Base-by-base conservation (phyloP, 108 stramenopile species). In the Cyclotella distinguenda region DNA sequence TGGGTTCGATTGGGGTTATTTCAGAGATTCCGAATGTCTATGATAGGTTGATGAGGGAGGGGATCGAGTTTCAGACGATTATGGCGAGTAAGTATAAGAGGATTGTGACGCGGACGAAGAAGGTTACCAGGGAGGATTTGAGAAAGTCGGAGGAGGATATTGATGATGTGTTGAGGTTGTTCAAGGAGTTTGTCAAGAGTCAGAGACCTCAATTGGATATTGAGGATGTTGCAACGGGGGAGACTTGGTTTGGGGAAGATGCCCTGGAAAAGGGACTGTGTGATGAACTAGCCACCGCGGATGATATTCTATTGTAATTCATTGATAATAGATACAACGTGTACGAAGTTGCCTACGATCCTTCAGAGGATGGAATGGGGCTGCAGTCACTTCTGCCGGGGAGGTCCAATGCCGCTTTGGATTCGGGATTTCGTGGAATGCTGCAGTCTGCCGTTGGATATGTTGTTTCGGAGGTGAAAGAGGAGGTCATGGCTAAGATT, bases 41-140 rank as follows among this genome's bases (percentile, higher is more conserved):
- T 46, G 93, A 95, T 47, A 78, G 94, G 22, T 63, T 98, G 31
- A 82, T 86, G 39, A 80, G 81, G 43, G 93, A 95, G 71, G 97
- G 95, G 33, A 93, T 98, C 63, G 89, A 94, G 65, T 95, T 95
- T 57, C 87, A 93, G 64, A 88, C 93, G 0, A 86, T 98, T 34
- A 98, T 95, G 6, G 95, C 97, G 3, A 95, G 97, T 6, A 86
- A 93, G 36, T 97, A 66, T 79, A 97, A 97, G 65, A 74, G 96
- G 5, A 97, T 95, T 0, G 38, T 97, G 22, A 95, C 94, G 16
- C 94, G 94, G 1, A 87, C 87, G n/a, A 95, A 95, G 64, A 95
- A 96, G 54, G 74, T 90, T 7, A 94, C 88, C 21, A 82, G 86
- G 50, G 91, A 90, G 50, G 96, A 95, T 66, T 31, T 93, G 16